Conservation (phyloP, 106 monocot species). For the Apostasia shenzhenica region DNA sequence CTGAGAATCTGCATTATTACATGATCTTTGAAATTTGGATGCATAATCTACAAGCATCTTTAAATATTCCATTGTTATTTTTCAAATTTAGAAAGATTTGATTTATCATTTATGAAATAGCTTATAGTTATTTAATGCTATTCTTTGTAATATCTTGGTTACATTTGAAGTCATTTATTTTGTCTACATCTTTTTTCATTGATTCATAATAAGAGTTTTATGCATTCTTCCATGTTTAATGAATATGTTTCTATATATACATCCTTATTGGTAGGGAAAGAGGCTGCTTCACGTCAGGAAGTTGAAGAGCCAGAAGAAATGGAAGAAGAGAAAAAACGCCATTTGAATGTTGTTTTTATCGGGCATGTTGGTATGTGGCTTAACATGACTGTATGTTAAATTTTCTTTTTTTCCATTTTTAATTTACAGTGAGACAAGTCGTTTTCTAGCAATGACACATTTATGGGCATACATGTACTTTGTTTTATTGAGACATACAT, state of each 20-base stretch:
- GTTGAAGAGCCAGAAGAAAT: neutral
- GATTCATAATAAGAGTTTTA: neutral
- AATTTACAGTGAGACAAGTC: too few relatives aligned
- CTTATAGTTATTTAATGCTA: neutral
- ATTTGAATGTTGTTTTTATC: constrained; percentile 12
- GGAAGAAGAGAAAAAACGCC: constrained; percentile 10
- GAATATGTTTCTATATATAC: neutral
- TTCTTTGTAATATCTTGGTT: neutral
- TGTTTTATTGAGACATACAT: too few relatives aligned
- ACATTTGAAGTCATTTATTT: too few relatives aligned
- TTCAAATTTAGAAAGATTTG: neutral
- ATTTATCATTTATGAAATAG: neutral
- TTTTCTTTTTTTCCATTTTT: too few relatives aligned
- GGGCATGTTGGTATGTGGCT: constrained; percentile 11
- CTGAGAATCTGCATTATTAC: neutral
- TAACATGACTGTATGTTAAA: neutral
- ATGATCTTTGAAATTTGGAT: neutral
- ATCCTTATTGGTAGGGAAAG: neutral
- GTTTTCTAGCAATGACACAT: too few relatives aligned
- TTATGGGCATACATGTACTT: too few relatives aligned
- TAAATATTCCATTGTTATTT: too few relatives aligned
- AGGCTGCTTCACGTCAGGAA: neutral
- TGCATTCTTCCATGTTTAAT: neutral
- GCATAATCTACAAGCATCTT: neutral
- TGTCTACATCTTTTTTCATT: neutral